Conservation (phyloP, 768 basidiomycete species). For the Russula emetica region DNA sequence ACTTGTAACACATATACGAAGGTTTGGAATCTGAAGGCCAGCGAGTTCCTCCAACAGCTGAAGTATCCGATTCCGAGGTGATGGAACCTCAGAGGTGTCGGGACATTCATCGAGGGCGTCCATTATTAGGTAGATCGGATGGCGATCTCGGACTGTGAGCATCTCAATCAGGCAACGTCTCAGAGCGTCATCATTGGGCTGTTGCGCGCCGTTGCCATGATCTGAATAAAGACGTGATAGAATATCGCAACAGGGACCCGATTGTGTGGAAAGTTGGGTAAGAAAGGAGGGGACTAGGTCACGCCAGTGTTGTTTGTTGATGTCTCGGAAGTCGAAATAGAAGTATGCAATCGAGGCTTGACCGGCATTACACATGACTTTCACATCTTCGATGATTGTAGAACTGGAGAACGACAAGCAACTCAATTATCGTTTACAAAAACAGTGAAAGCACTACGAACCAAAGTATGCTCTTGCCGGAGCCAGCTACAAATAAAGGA, state of each 20-base stretch:
- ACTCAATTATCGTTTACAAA: neutral
- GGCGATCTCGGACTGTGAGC: neutral
- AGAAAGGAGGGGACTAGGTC: conserved; percentile 11
- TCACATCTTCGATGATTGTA: neutral
- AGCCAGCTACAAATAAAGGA: neutral
- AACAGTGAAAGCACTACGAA: neutral
- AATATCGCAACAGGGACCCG: neutral
- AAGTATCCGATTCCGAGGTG: neutral
- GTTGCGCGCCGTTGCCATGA: neutral
- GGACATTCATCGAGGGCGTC: conserved; percentile 4
- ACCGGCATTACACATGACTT: neutral
- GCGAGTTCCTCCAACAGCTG: neutral
- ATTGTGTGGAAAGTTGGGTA: neutral
- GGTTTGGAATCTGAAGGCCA: neutral
- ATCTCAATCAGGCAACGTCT: neutral
- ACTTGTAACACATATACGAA: conserved; percentile 2
- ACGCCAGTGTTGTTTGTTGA: neutral
- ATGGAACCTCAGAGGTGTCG: neutral
- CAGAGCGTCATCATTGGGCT: neutral
- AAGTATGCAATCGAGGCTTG: conserved; percentile 1
- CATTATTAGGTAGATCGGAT: neutral
- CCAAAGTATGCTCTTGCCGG: conserved; percentile 17
- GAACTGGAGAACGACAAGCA: neutral
- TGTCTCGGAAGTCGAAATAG: conserved; percentile 5
- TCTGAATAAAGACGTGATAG: neutral